Evolutionary conservation across 1,139 yeast genomes (phyloP), one percentile per base, ranked within the genome.

Genomic region (Yamadazyma aaseri): DNA sequence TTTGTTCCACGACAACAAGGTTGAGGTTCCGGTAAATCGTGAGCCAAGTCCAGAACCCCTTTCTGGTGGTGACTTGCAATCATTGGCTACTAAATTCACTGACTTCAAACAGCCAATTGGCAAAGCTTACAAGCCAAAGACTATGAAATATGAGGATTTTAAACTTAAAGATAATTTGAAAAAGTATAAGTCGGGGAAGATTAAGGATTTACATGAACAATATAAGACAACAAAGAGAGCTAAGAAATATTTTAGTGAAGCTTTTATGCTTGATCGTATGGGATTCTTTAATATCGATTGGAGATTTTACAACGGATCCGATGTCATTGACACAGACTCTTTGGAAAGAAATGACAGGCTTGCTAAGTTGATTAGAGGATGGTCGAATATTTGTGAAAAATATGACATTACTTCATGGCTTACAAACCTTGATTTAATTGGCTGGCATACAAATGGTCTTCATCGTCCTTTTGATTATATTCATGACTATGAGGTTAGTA

Each of bases 371-470:
- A 39, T 62, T 11, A 49, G 55, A 28, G 60, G 64, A 1, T 65
- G 68, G 66, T 44, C 62, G 9, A 41, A 51, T 15, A 57, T 65
- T 18, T 51, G 66, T 18, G 50, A 55, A 20, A 42, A 60, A 20
- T 46, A 53, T 33, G 41, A 49, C 2, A 29, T 59, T 5, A 47
- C 51, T 18, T 60, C 76, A 5, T 73, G 78, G 68, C 49, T 73
- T 12, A 76, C 73, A 5, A 79, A 73, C 49, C 75, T 76, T 3
- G 59, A 76, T 1, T 51, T 73, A 26, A 51, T 74, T 29, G 59
- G 72, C 10, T 75, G 80, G 80, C 71, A 71, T 49, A 73, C 78
- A 72, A 68, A 73, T 47, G 79, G 79, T 1, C 47, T 65, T 28
- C 63, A 68, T 5, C 70, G 73, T 39, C 79, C 79, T 3, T 73